Evolutionary conservation across 208 protist species (phyloP).

Genomic region (Trypanosoma cruzi): DNA sequence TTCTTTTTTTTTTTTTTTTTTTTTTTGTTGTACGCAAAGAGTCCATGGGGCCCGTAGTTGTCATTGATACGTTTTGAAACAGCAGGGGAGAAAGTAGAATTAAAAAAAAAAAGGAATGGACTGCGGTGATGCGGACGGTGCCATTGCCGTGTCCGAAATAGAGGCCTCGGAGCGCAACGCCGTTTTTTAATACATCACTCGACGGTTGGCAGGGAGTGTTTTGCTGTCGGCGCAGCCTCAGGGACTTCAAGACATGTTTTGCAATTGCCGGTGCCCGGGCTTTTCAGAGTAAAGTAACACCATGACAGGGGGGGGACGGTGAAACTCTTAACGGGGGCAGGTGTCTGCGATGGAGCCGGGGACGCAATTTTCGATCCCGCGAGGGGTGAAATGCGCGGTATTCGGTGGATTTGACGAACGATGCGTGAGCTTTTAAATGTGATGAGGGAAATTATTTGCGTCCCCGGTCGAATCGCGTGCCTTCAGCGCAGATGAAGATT

Average conservation of each 20-base stretch:
- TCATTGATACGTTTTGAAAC: too few relatives aligned
- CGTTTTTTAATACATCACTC: constrained; percentile 8
- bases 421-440: constrained; percentile 14
- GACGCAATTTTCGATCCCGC: not conserved
- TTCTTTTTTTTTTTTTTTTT: not conserved
- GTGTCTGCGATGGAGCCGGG: not conserved
- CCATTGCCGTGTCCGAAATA: constrained; percentile 2
- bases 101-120: not conserved
- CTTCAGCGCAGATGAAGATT: not conserved
- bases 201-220: not conserved
- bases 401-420: constrained; percentile 7
- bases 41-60: not conserved
- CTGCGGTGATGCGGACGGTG: not conserved
- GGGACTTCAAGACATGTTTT: constrained; percentile 13
- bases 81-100: too few relatives aligned
- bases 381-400: not conserved
- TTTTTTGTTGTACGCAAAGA: not conserved
- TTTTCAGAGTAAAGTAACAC: too few relatives aligned
- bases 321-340: too few relatives aligned
- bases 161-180: not conserved
- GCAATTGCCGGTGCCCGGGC: not conserved
- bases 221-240: not conserved
- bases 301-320: too few relatives aligned
- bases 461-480: not conserved
- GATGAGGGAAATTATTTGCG: not conserved